phyloP scores from a whole-genome alignment of 352 stramenopile species.

The Globisporangium rhizosaccharum region DNA sequence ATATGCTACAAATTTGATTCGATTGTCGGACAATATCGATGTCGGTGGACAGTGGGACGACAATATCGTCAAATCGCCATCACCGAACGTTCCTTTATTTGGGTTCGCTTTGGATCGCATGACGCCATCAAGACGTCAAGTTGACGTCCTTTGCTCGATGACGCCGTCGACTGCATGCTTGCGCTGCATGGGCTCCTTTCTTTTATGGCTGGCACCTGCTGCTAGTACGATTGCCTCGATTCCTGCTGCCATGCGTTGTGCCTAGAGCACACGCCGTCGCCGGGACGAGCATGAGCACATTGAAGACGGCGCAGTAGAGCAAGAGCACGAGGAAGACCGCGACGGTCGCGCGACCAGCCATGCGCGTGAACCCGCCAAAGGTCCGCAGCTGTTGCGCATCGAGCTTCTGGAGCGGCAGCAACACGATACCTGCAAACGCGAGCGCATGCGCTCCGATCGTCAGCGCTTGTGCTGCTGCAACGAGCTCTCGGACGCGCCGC shows the following conservation, averaged over 20 bases:
- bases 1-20: no score
- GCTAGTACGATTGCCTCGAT: not conserved
- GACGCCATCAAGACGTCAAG: no score
- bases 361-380: slow-evolving; percentile 46
- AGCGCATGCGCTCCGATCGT: slow-evolving; percentile 11
- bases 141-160: no score
- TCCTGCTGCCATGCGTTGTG: not conserved
- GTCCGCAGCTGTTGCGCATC: slow-evolving; percentile 35
- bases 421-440: slow-evolving; percentile 9
- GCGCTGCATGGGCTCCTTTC: no score
- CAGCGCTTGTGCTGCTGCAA: slow-evolving; percentile 7
- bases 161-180: no score
- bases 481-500: slow-evolving; percentile 1
- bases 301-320: slow-evolving; percentile 43
- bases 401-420: slow-evolving; percentile 36
- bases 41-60: no score
- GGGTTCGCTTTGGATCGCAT: no score
- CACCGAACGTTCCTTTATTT: no score
- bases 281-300: slow-evolving; percentile 35
- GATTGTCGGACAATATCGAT: no score
- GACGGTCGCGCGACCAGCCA: slow-evolving; percentile 25
- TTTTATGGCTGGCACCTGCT: not conserved
- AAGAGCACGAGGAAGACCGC: slow-evolving; percentile 33
- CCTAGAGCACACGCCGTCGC: slow-evolving; percentile 4
- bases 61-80: no score